These are phyloP conservation scores for Arthrobotrys sinensis DNA, from an alignment of 2,329 filamentous ascomycete species.

Conservation along the genomic window DNA sequence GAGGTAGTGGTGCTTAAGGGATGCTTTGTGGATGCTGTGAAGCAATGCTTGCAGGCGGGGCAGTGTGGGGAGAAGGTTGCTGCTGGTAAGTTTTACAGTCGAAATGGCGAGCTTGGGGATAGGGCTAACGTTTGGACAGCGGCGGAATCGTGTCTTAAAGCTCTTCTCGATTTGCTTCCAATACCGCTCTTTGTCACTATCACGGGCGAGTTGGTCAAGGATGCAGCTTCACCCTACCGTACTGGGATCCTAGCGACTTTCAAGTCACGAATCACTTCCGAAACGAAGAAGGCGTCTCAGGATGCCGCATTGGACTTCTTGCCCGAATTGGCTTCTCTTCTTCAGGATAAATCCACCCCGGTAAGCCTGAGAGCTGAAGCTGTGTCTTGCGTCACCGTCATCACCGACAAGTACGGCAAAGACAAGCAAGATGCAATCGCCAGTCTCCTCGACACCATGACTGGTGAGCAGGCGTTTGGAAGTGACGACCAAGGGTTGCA, in stretches of 20 bases:
- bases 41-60: slow-evolving; percentile 67
- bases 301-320: slow-evolving; percentile 82
- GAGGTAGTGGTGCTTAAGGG: slow-evolving; percentile 58
- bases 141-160: slow-evolving; percentile 75
- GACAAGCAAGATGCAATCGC: slow-evolving; percentile 85
- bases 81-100: slow-evolving; percentile 62
- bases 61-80: slow-evolving; percentile 67
- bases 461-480: slow-evolving; percentile 82
- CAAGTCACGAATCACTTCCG: slow-evolving; percentile 81
- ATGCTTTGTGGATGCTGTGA: slow-evolving; percentile 63
- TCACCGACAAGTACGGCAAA: slow-evolving; percentile 94
- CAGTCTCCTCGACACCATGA: slow-evolving; percentile 81
- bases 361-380: slow-evolving; percentile 89
- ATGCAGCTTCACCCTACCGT: slow-evolving; percentile 81
- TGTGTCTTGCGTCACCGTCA: slow-evolving; percentile 83
- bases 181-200: slow-evolving; percentile 91
- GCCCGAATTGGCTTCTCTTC: slow-evolving; percentile 81
- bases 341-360: slow-evolving; percentile 79
- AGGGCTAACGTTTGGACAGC: slow-evolving; percentile 71
- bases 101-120: slow-evolving; percentile 49
- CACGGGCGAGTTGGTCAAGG: slow-evolving; percentile 83
- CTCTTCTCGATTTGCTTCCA: slow-evolving; percentile 86
- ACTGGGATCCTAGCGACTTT: slow-evolving; percentile 86
- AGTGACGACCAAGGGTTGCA: slow-evolving; percentile 80
- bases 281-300: slow-evolving; percentile 78